Evolutionary conservation across 1,284 basidiomycete genomes (phyloP).

Genomic region (Leccinum pachyderme): DNA sequence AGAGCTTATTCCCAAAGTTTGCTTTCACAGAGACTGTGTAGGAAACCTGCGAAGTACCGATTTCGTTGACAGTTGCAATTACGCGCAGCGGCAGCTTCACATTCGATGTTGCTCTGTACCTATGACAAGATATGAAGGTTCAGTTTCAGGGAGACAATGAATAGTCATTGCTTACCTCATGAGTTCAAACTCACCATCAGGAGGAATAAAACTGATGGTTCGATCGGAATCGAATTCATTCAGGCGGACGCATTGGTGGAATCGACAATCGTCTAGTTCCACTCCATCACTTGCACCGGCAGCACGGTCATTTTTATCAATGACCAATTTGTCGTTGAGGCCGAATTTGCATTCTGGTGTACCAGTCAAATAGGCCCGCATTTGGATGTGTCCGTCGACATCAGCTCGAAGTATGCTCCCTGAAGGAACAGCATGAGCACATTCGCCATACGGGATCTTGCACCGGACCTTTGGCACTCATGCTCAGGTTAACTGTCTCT

Average conservation of each 20-base stretch:
- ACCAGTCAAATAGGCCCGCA: slow-evolving; percentile 96
- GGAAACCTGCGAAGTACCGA: slow-evolving; percentile 88
- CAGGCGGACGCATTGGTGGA: slow-evolving; percentile 97
- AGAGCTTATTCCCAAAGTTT: slow-evolving; percentile 89
- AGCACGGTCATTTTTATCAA: slow-evolving; percentile 81
- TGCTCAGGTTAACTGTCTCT: slow-evolving; percentile 93
- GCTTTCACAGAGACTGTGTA: slow-evolving; percentile 90
- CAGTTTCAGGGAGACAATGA: slow-evolving; percentile 1
- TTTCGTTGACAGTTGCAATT: slow-evolving; percentile 90
- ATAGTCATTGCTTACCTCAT: slow-evolving; percentile 66
- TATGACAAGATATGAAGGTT: slow-evolving; percentile 32
- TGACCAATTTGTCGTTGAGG: slow-evolving; percentile 95
- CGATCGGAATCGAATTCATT: slow-evolving; percentile 92
- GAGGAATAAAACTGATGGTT: slow-evolving; percentile 95
- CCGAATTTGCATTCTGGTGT: slow-evolving; percentile 99
- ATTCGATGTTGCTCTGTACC: slow-evolving; percentile 94
- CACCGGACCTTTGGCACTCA: slow-evolving; percentile 87
- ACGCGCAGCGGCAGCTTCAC: slow-evolving; percentile 92
- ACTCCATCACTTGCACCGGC: slow-evolving; percentile 70
- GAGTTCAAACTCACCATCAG: slow-evolving; percentile 98
- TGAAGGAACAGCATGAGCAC: slow-evolving; percentile 31
- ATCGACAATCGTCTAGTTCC: slow-evolving; percentile 96
- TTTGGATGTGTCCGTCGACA: slow-evolving; percentile 96
- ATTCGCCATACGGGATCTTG: background rate
- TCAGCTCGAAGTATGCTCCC: slow-evolving; percentile 93